Conservation (phyloP, 2,329 filamentous ascomycete species). For the Celoporthe dispersa region DNA sequence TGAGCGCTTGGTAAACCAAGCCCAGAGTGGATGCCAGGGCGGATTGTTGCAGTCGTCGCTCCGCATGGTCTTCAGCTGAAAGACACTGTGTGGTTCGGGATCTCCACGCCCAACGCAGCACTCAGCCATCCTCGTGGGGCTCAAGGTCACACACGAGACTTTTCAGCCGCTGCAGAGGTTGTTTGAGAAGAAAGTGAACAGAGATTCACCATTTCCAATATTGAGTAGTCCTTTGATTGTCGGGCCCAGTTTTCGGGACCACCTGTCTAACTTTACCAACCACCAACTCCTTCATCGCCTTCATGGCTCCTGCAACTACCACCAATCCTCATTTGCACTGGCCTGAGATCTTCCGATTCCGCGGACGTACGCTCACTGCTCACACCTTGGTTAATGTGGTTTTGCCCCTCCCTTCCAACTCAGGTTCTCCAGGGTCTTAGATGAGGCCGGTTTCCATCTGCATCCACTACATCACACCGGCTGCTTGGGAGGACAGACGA, state of each 20-base stretch:
- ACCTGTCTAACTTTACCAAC: neutral
- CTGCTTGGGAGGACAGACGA: conserved; percentile 5
- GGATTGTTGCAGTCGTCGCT: neutral
- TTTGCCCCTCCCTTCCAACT: conserved; percentile 13
- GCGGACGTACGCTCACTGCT: neutral
- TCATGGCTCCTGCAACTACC: conserved; percentile 1
- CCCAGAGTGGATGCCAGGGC: neutral
- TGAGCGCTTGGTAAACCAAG: neutral
- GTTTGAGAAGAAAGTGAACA: neutral
- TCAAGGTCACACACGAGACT: neutral
- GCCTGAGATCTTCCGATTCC: conserved; percentile 15
- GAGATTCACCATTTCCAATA: neutral
- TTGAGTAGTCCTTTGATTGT: neutral
- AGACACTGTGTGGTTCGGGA: neutral
- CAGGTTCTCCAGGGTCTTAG: conserved; percentile 13
- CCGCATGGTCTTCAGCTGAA: neutral
- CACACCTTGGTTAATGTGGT: conserved; percentile 1
- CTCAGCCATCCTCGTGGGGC: neutral
- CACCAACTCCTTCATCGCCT: neutral
- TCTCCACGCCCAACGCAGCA: neutral
- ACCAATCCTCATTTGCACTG: conserved; percentile 6
- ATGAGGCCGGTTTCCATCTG: conserved; percentile 21
- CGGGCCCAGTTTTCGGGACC: neutral
- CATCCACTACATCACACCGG: conserved; percentile 18
- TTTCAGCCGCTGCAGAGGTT: neutral